phyloP scores from a whole-genome alignment of 139 green algal species.

The Chlamydomonas eustigma region DNA sequence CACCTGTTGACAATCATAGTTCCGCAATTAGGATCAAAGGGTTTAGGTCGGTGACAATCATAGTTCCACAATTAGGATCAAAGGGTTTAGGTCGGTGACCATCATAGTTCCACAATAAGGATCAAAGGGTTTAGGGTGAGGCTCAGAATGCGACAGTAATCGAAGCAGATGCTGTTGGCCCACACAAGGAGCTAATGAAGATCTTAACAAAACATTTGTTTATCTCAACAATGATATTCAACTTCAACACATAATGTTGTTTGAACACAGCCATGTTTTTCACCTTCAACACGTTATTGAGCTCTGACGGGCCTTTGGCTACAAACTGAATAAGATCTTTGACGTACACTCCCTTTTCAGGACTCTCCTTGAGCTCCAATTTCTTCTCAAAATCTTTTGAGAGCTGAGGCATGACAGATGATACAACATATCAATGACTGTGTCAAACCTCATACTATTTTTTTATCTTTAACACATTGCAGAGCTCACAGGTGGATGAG shows the following conservation, averaged over 20 bases:
- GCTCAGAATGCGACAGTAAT: neutral
- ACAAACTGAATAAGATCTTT: slow-evolving; percentile 71
- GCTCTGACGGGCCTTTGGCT: slow-evolving; percentile 57
- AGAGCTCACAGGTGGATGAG: no score
- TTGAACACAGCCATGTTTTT: no score
- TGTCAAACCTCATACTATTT: no score
- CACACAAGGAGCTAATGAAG: no score
- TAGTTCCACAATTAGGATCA: neutral
- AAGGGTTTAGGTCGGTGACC: neutral
- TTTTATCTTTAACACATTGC: no score
- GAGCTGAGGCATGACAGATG: no score
- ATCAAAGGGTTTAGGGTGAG: neutral
- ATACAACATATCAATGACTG: no score
- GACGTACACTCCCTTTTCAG: slow-evolving; percentile 71
- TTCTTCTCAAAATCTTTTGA: slow-evolving; percentile 56
- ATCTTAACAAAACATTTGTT: no score
- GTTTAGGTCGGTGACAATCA: no score
- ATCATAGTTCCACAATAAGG: neutral
- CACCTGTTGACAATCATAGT: slow-evolving; percentile 38
- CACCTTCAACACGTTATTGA: slow-evolving; percentile 59
- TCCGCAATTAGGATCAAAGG: neutral
- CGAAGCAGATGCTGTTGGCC: no score
- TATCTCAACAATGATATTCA: no score
- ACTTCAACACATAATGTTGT: no score
- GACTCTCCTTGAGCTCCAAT: slow-evolving; percentile 68